Base-by-base conservation (phyloP, 306 rosid genomes). In the Cajanus cajan region DNA sequence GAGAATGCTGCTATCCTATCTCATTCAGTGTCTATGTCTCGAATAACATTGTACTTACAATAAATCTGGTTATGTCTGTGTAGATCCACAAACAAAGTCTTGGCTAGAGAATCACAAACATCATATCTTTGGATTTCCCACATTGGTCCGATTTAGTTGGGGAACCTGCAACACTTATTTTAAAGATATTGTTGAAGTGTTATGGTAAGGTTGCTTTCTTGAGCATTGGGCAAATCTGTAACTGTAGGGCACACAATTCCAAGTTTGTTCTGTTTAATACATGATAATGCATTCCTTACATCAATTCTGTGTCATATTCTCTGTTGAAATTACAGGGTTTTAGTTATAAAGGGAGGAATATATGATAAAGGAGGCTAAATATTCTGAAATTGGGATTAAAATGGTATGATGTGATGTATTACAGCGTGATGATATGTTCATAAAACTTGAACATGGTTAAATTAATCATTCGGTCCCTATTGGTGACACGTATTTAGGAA, bases 61-160 rank as follows among this genome's bases (percentile, higher is more conserved):
- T 66, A 61, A 52, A 18, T 76, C 33, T 71, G 68, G 43, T 83
- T 78, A 36, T 87, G 64, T 76, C 8, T 90, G 14, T 64, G 14
- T 61, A 91, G 97, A 94, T 86, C 98, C 98, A 0, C 74, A 64
- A 61, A 92, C 98, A 58, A 94, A 90, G 89, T 86, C 88, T 65
- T 94, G 98, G 98, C 87, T 94, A 74, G 83, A 85, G 80, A 61
- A 86, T 55, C 97, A 94, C 87, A 92, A 87, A 51, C 97, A 94
- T 78, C 61, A 85, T 11, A 80, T 94, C 76, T 94, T 94, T 85
- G 98, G 97, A 64, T 94, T 92, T 78, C 98, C 98, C 28, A n/a
- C 95, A 43, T 74, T 94, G 86, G 98, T 92, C 25, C 93, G 98
- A 45, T 92, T 94, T 85, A 94, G 98, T 83, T 94, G 98, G 98